A percentile compares a stretch with the other conserved stretches of the same genome.
Evolutionary conservation across 192 early-diverging fungal genomes (phyloP).

Genomic region (Backusella sp.): DNA sequence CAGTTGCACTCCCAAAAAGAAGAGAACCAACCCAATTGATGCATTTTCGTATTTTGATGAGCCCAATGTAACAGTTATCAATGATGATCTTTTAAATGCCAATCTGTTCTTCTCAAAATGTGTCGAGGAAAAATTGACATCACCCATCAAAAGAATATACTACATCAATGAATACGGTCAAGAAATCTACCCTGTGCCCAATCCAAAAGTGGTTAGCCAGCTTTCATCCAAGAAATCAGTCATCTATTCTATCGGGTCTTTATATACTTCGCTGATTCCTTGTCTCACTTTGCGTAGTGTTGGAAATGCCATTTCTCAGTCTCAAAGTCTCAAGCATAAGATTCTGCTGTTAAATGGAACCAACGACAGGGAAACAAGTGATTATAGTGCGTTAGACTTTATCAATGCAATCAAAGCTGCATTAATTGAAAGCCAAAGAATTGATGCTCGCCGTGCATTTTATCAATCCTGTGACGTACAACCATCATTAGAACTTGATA

Average conservation of each 20-base stretch:
- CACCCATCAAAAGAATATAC: conserved; percentile 61
- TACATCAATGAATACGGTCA: conserved; percentile 72
- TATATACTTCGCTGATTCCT: conserved; percentile 74
- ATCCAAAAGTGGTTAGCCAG: conserved; percentile 53
- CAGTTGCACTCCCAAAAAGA: conserved; percentile 4
- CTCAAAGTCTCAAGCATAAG: conserved; percentile 52
- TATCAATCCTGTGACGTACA: conserved; percentile 21
- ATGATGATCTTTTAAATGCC: conserved; percentile 14
- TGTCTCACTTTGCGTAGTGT: conserved; percentile 67
- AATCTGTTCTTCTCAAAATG: conserved; percentile 61
- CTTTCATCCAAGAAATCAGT: conserved; percentile 56
- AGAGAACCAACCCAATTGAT: conserved; percentile 35
- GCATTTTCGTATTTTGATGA: conserved; percentile 31
- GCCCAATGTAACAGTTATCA: neutral
- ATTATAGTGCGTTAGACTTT: conserved; percentile 72
- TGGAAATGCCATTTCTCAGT: conserved; percentile 61
- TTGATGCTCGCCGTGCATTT: conserved; percentile 38
- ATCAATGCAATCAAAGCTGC: conserved; percentile 63
- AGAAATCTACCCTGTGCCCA: conserved; percentile 66
- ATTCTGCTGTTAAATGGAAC: conserved; percentile 70
- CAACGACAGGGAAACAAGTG: conserved; percentile 65
- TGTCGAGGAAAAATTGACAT: conserved; percentile 37
- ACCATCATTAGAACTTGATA: neutral
- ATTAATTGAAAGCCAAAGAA: conserved; percentile 49
- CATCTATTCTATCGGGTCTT: conserved; percentile 73